A percentile compares a stretch with the other conserved stretches of the same genome.
phyloP scores from a whole-genome alignment of 768 basidiomycete species.

The Asterophora lycoperdoides region DNA sequence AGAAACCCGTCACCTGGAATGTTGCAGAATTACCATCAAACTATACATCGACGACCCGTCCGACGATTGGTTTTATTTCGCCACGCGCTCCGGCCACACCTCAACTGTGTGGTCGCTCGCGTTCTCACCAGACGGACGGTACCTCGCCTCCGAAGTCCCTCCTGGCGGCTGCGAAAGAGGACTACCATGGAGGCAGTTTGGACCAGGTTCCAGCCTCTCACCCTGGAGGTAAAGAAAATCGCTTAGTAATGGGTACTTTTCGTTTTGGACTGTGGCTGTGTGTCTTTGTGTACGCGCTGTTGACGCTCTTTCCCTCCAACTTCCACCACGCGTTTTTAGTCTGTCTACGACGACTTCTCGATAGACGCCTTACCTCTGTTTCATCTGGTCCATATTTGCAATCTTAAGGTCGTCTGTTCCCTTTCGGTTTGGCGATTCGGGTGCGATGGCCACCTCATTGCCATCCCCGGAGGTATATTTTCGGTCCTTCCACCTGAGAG shows the following conservation, averaged over 20 bases:
- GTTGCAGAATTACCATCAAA: slow-evolving; percentile 81
- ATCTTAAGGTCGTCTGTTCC: too few species aligned
- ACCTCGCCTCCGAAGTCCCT: slow-evolving; percentile 78
- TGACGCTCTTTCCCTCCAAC: not conserved
- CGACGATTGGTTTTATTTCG: slow-evolving; percentile 90
- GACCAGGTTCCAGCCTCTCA: slow-evolving; percentile 78
- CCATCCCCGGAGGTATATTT: slow-evolving; percentile 5
- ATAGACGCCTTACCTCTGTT: too few species aligned
- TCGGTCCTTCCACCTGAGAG: slow-evolving; percentile 9
- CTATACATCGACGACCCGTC: slow-evolving; percentile 90
- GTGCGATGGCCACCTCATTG: slow-evolving; percentile 1
- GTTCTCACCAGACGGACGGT: slow-evolving; percentile 73
- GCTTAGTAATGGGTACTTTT: too few species aligned
- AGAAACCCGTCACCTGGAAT: slow-evolving; percentile 84
- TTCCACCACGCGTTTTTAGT: not conserved
- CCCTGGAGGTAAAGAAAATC: slow-evolving; percentile 58
- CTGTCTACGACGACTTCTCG: too few species aligned
- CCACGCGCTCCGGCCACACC: slow-evolving; percentile 73
- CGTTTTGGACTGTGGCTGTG: too few species aligned
- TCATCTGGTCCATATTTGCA: too few species aligned
- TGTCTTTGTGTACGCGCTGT: not conserved
- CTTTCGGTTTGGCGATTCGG: not conserved
- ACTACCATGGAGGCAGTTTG: slow-evolving; percentile 87
- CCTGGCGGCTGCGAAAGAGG: slow-evolving; percentile 67
- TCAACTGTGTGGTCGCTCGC: slow-evolving; percentile 93